Base-by-base conservation (phyloP, 2,329 filamentous ascomycete genomes). In the Epichloe aotearoae region DNA sequence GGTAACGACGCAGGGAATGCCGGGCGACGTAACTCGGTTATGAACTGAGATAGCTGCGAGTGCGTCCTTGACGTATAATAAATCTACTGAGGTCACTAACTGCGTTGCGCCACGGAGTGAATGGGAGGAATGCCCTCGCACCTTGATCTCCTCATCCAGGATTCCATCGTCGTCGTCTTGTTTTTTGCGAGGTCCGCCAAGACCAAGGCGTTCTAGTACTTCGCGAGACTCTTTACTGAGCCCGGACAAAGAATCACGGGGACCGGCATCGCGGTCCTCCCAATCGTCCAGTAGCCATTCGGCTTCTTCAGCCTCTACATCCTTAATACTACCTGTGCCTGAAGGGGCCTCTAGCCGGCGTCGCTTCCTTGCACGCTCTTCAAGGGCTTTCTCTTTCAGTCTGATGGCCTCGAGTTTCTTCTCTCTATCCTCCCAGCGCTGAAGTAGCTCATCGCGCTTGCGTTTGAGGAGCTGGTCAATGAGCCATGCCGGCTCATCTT, bases 21-120 rank as follows among this genome's bases (percentile, higher is more conserved):
- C n/a, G 94, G 86, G 30, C 88, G 81, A 2, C 83, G 80, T 47
- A 96, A 69, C 64, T 96, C 90, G 41, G 82, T 77, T 17, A 91
- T 83, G 65, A 96, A 95, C 62, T 96, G 90, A 1, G 85, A 84
- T 14, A 96, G 69, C 61, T 96, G 90, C 3, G 90, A 96, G 65
- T 96, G 90, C 1, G 90, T 96, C 62, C 90, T 79, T 7, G 90
- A 96, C 51, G 89, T 93, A 68, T 91, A 95, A 66, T 87, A 95
- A 48, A 96, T 86, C 73, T 82, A 64, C 47, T 37, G 8, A 44
- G 38, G 67, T 64, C 69, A 62, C 61, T 42, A 44, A 20, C n/a
- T 17, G 20, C 5, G n/a, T 62, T 50, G 43, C 41, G 48, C 41
- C 20, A 34, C 45, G 37, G 49, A 45, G 49, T 46, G 48, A 4